phyloP scores from a whole-genome alignment of 305 asterid species.

The Fraxinus floribunda region DNA sequence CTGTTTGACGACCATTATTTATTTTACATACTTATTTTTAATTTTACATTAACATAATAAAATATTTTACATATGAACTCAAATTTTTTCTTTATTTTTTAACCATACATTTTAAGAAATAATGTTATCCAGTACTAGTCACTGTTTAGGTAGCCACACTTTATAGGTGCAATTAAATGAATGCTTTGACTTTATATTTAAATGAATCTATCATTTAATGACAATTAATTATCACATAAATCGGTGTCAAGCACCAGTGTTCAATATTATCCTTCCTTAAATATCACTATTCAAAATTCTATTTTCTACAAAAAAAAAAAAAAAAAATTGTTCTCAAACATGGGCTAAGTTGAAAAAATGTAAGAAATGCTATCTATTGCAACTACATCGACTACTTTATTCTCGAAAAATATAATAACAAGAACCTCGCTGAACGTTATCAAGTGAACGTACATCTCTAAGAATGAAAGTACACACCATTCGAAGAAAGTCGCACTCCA shows the following conservation, averaged over 20 bases:
- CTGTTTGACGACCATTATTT: too few species aligned
- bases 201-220: too few species aligned
- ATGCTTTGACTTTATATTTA: too few species aligned
- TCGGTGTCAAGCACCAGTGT: background rate
- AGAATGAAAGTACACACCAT: background rate
- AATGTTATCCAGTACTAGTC: too few species aligned
- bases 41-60: too few species aligned
- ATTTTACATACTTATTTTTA: too few species aligned
- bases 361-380: background rate
- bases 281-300: background rate
- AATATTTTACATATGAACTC: too few species aligned
- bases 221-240: too few species aligned
- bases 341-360: background rate
- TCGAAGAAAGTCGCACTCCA: background rate
- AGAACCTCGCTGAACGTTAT: background rate
- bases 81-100: too few species aligned
- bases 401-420: background rate
- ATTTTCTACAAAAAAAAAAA: background rate
- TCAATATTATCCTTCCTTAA: background rate
- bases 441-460: background rate
- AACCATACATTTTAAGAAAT: too few species aligned
- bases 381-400: background rate
- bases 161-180: background rate
- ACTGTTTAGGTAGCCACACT: background rate
- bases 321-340: background rate